Conservation (phyloP, 441 rosid species). For the Hura crepitans region DNA sequence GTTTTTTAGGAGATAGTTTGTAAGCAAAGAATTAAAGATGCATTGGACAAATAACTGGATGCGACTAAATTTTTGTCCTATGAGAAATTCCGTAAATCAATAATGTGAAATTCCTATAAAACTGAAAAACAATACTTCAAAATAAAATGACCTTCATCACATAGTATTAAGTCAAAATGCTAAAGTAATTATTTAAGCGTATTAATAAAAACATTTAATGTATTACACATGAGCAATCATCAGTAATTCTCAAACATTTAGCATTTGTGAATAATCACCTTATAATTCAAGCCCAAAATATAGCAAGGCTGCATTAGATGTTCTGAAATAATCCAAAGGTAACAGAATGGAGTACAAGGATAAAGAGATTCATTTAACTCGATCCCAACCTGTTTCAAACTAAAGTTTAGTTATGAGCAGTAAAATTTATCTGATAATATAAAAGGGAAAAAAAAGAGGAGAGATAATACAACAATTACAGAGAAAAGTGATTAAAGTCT, state of each 20-base stretch:
- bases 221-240: not conserved
- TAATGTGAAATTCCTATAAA: not conserved
- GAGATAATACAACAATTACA: not conserved
- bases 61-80: not conserved
- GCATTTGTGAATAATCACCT: not conserved
- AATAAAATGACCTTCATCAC: not conserved
- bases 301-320: not conserved
- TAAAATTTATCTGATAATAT: not conserved
- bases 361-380: not conserved
- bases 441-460: not conserved
- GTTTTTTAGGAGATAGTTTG: not conserved
- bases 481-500: not conserved
- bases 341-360: not conserved
- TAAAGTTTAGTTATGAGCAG: not conserved
- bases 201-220: not conserved
- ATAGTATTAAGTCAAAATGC: not conserved
- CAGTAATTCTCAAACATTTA: too few relatives aligned
- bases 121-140: not conserved
- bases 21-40: not conserved
- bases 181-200: not conserved
- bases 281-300: conserved; percentile 1
- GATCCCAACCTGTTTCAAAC: conserved; percentile 4
- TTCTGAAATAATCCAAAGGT: not conserved
- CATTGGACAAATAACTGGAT: not conserved
- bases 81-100: not conserved